Evolutionary conservation across 345 rosid species (phyloP).

Genomic region (Brassica nigra): DNA sequence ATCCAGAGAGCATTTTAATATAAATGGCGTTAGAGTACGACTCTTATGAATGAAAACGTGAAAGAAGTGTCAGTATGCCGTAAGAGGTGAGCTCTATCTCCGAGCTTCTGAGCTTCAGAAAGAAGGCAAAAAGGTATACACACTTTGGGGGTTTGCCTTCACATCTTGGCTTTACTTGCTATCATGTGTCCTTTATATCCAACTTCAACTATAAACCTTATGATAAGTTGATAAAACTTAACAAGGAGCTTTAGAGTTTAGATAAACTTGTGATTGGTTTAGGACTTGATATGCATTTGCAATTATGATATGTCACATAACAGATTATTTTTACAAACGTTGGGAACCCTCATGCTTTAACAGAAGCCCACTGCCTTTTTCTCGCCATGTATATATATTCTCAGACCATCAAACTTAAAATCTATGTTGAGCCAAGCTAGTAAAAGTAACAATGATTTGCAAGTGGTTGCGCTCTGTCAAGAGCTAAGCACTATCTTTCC

Average conservation of each 20-base stretch:
- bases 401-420: not conserved
- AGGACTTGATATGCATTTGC: not conserved
- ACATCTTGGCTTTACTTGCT: too few species aligned
- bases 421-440: slow-evolving; percentile 32
- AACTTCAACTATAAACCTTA: too few species aligned
- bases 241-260: too few species aligned
- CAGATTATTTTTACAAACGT: slow-evolving; percentile 98
- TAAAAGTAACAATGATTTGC: slow-evolving; percentile 17
- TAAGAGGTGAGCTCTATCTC: slow-evolving; percentile 94
- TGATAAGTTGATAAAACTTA: too few species aligned
- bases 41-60: slow-evolving; percentile 75
- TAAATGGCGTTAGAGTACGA: slow-evolving; percentile 84
- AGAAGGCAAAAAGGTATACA: slow-evolving; percentile 93
- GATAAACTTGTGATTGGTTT: too few species aligned
- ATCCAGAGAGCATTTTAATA: not conserved
- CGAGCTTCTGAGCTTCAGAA: slow-evolving; percentile 99
- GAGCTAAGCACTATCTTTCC: slow-evolving; percentile 90
- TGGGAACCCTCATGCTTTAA: slow-evolving; percentile 96
- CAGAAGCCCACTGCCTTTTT: slow-evolving; percentile 93
- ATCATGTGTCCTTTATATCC: too few species aligned
- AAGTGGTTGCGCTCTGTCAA: slow-evolving; percentile 97
- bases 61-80: slow-evolving; percentile 96
- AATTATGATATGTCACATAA: not conserved
- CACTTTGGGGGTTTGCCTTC: not conserved
- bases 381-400: slow-evolving; percentile 72